These are phyloP conservation scores for Ampelocalamus luodianensis DNA, from an alignment of 176 grass and related monocot species.

Conservation along the genomic window DNA sequence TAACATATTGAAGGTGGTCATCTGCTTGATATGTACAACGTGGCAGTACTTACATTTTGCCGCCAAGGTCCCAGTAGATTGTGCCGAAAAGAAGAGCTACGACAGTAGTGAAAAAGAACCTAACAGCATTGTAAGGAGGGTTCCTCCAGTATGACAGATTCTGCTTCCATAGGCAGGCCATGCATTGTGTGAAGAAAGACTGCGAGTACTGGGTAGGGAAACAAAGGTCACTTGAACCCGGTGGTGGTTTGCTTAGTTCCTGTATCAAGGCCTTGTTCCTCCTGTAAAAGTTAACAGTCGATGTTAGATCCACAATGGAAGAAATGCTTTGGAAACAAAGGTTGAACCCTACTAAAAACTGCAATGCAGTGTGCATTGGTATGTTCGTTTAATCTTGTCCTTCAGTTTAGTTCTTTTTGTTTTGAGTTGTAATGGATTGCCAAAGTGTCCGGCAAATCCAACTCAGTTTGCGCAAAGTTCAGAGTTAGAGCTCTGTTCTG, in stretches of 20 bases:
- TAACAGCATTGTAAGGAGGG: conserved; percentile 48
- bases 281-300: conserved; percentile 55
- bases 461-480: too few species aligned
- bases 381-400: neutral
- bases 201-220: conserved; percentile 69
- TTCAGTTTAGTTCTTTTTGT: too few species aligned
- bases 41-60: conserved; percentile 64
- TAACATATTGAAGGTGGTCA: neutral
- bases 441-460: too few species aligned
- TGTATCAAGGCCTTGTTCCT: conserved; percentile 74
- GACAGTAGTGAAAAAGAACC: conserved; percentile 68
- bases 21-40: conserved; percentile 13
- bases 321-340: conserved; percentile 21
- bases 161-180: conserved; percentile 89
- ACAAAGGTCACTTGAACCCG: conserved; percentile 66
- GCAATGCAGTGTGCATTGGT: neutral
- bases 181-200: conserved; percentile 63
- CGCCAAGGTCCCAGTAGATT: conserved; percentile 86
- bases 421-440: too few species aligned
- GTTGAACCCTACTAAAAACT: neutral
- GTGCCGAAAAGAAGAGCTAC: conserved; percentile 73
- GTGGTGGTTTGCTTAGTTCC: conserved; percentile 60
- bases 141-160: conserved; percentile 81
- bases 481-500: too few species aligned
- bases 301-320: conserved; percentile 3